Percentiles rank a stretch among this genome's conserved stretches.
Evolutionary conservation across 2,329 filamentous ascomycete species (phyloP).

Genomic region (Chalaropsis ovoidea): DNA sequence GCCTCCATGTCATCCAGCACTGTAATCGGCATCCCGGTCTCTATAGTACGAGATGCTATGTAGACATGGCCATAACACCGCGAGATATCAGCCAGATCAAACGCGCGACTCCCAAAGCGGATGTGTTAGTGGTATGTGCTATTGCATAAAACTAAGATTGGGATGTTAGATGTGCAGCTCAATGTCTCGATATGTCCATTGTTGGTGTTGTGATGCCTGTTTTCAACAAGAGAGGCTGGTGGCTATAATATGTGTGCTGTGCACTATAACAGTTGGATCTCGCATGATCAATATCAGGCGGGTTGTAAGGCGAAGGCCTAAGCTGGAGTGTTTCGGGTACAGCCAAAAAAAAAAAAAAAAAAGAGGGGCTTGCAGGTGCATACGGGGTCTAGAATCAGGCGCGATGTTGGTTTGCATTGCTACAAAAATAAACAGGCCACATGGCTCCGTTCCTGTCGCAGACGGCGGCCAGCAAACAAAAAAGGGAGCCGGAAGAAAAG

Average conservation of each 20-base stretch:
- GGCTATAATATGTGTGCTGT: not conserved
- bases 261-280: not conserved
- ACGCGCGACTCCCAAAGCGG: not conserved
- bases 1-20: not conserved
- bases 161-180: not conserved
- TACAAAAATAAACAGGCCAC: not conserved
- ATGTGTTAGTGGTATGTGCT: not conserved
- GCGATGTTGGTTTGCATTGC: not conserved
- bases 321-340: too few species aligned
- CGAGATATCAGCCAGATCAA: not conserved
- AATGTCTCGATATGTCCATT: not conserved
- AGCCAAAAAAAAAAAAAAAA: not conserved
- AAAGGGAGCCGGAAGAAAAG: not conserved
- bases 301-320: not conserved
- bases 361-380: not conserved
- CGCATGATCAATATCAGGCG: not conserved
- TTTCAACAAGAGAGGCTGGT: not conserved
- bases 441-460: not conserved
- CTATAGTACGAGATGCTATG: not conserved
- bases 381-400: not conserved
- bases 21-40: not conserved
- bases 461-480: not conserved
- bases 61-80: not conserved
- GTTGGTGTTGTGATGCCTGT: not conserved
- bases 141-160: slow-evolving; percentile 13